Percentiles rank a stretch among this genome's conserved stretches.
These are phyloP conservation scores for Rhodomyrtus psidioides DNA, from an alignment of 441 rosid species.

Conservation along the genomic window DNA sequence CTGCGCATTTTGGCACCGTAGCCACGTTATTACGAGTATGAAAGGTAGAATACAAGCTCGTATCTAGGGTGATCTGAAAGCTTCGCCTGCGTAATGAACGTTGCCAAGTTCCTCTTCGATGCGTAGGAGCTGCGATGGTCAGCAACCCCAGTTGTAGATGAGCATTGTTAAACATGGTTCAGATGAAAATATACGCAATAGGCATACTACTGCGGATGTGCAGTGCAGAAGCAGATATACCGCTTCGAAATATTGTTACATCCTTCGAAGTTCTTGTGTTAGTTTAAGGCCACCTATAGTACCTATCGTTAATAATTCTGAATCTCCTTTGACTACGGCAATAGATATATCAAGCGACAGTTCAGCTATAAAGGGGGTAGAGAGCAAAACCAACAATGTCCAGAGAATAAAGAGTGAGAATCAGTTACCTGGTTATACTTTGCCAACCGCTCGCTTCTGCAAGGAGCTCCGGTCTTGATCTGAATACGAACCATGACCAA, in stretches of 20 bases:
- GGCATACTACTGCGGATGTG: background rate
- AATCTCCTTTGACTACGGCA: background rate
- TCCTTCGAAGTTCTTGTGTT: background rate
- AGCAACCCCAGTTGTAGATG: background rate
- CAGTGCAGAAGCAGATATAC: background rate
- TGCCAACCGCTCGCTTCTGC: constrained; percentile 89
- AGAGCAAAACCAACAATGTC: background rate
- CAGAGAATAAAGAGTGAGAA: background rate
- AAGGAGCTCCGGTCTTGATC: constrained; percentile 99
- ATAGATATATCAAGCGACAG: background rate
- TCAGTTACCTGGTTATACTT: constrained; percentile 85
- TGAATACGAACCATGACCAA: constrained; percentile 15
- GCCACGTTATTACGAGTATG: background rate
- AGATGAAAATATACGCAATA: background rate
- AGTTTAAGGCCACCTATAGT: background rate
- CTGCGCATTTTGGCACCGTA: background rate
- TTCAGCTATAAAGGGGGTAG: background rate
- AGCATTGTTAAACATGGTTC: background rate
- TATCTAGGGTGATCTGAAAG: constrained; percentile 72
- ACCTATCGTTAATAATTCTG: background rate
- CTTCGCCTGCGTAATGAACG: constrained; percentile 75
- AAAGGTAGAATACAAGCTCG: background rate
- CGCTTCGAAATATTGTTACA: background rate
- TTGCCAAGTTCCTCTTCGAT: constrained; percentile 89
- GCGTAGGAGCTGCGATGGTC: constrained; percentile 75